phyloP scores from a whole-genome alignment of 2,329 filamentous ascomycete genomes.

The Harringtonia lauricola region DNA sequence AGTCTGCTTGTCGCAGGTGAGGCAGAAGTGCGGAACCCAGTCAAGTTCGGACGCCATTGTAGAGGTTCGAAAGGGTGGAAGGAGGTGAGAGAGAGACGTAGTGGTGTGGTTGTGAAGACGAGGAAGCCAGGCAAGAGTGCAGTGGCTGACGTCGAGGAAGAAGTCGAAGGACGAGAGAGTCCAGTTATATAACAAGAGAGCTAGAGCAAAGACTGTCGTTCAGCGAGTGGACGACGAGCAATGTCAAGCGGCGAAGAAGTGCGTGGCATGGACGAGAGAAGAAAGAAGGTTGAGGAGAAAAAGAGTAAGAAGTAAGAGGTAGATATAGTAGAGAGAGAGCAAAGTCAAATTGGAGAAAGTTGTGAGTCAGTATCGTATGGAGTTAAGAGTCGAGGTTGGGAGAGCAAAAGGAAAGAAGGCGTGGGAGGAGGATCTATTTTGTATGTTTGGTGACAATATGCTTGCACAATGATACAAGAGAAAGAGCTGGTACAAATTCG shows the following conservation, averaged over 20 bases:
- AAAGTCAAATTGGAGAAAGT: background rate
- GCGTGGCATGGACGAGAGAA: background rate
- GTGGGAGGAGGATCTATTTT: slow-evolving; percentile 12
- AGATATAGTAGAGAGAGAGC: background rate
- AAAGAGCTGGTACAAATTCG: slow-evolving; percentile 6
- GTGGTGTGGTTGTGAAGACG: no score
- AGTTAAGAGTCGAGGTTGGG: background rate
- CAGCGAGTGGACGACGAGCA: background rate
- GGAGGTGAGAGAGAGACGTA: background rate
- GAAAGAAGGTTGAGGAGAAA: background rate
- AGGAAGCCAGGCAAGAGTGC: no score
- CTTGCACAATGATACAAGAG: slow-evolving; percentile 3
- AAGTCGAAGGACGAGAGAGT: background rate
- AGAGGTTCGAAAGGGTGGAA: background rate
- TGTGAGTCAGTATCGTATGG: background rate
- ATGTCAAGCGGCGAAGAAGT: no score
- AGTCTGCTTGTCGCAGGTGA: slow-evolving; percentile 85
- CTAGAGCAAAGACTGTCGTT: no score
- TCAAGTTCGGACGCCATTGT: slow-evolving; percentile 40
- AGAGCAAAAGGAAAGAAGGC: slow-evolving; percentile 3
- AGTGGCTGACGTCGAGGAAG: background rate
- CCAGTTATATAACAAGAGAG: no score
- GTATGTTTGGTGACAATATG: slow-evolving; percentile 10
- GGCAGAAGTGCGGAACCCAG: slow-evolving; percentile 88
- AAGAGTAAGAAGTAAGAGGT: background rate